Base-by-base conservation (phyloP, 148 eudicot species). In the Chenopodium formosanum region DNA sequence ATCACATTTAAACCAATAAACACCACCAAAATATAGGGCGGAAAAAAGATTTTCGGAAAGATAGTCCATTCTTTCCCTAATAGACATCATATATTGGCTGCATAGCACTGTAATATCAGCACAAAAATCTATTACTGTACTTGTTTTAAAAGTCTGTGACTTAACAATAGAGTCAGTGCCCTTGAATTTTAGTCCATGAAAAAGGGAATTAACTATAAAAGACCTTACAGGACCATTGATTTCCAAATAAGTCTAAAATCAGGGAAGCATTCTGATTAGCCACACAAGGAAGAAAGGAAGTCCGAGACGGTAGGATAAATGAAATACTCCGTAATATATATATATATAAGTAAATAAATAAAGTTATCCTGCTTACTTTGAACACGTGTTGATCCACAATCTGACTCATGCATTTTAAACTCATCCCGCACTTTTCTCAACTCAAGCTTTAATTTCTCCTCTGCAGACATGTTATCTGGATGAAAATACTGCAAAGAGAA, bases 351-450 rank as follows among this genome's bases (percentile, higher is more conserved):
- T 2, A 22, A 47, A 44, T 63, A 64, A 9, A 72, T 9, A 19
- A 17, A 17, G 34, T 48, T 62, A 70, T 65, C 73, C 69, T 50
- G 47, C 77, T 81, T 85, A 85, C 99, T 90, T 88, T 97, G 99
- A 84, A 94, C 99, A 70, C 94, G 96, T 85, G 97, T 79, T 77
- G 99, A 97, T 78, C 99, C 99, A 86, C 98, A 97, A 84, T 97
- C 98, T 73, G 99, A 89, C 76, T 94, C 98, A 12, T 92, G 89
- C 90, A 92, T 90, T 86, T 92, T 97, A 79, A 94, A 94, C 82
- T 94, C 97, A 52, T 97, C 96, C 84, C 98, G 90, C 31, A 97
- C 92, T 77, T 84, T 87, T 75, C 90, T 84, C 80, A 97, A 91
- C 88, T 94, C 89, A 70, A 97, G 70, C 91, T 92, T 94, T 82